A percentile compares a stretch with the other conserved stretches of the same genome.
phyloP scores from a whole-genome alignment of 202 grass and related monocot species.

The Zizania palustris region DNA sequence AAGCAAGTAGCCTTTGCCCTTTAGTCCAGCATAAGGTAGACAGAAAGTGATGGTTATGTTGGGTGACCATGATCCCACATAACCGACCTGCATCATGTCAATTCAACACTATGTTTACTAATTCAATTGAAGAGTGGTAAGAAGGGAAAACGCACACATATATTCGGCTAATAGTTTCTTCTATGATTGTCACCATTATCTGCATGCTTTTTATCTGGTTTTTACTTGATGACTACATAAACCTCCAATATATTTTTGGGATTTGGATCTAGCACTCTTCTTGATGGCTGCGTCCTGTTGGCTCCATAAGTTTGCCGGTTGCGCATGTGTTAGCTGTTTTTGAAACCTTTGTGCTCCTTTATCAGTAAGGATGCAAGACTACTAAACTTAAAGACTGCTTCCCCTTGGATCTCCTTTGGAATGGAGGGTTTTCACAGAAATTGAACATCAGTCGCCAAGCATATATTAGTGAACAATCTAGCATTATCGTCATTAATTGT shows the following conservation, averaged over 20 bases:
- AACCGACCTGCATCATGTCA: slow-evolving; percentile 15
- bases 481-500: background rate
- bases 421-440: too few species aligned
- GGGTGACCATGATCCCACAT: slow-evolving; percentile 28
- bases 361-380: slow-evolving; percentile 1
- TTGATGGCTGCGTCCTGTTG: too few species aligned
- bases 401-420: too few species aligned
- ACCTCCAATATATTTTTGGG: background rate
- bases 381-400: too few species aligned
- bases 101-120: background rate
- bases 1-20: background rate
- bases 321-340: background rate
- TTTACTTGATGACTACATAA: background rate
- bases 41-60: slow-evolving; percentile 8
- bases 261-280: background rate
- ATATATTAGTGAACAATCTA: background rate
- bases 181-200: background rate
- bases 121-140: background rate
- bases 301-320: too few species aligned
- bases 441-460: background rate
- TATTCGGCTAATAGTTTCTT: background rate
- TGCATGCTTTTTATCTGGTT: slow-evolving; percentile 4
- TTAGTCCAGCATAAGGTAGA: background rate
- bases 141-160: background rate
- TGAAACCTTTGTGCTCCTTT: slow-evolving; percentile 11